Conservation (phyloP, 2,329 filamentous ascomycete genomes). For the Escovopsis sp. region DNA sequence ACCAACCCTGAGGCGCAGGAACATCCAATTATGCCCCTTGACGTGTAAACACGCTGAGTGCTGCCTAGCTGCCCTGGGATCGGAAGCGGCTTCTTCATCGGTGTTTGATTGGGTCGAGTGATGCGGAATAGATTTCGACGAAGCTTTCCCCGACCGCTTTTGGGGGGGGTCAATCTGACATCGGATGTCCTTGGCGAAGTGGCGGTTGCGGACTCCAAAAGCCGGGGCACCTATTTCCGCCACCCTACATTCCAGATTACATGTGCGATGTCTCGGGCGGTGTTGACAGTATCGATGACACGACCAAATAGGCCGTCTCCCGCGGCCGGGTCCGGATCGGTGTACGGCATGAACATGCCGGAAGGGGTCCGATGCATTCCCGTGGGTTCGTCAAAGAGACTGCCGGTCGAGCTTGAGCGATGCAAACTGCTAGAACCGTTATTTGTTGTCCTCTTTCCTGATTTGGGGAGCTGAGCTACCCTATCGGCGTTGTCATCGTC, state of each 20-base stretch:
- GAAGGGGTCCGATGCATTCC: conserved; percentile 67
- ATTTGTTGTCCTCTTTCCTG: conserved; percentile 18
- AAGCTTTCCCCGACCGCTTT: no score
- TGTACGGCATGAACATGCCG: conserved; percentile 84
- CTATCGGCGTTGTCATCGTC: conserved; percentile 38
- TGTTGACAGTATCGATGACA: conserved; percentile 68
- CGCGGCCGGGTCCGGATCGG: conserved; percentile 50
- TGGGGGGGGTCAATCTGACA: no score
- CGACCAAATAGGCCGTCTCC: conserved; percentile 57
- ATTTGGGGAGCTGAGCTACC: conserved; percentile 12
- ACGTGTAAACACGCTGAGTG: no score
- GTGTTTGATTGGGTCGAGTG: no score
- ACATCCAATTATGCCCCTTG: no score
- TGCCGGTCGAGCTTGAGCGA: conserved; percentile 32
- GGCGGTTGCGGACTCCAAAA: no score
- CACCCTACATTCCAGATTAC: conserved; percentile 59
- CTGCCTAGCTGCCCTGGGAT: no score
- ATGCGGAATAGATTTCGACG: no score
- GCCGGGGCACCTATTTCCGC: conserved; percentile 41
- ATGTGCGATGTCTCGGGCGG: conserved; percentile 53
- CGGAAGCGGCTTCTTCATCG: no score
- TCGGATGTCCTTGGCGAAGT: no score
- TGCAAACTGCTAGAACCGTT: conserved; percentile 19
- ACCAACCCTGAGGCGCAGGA: no score
- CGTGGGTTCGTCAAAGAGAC: conserved; percentile 33